Evolutionary conservation across 2,329 filamentous ascomycete species (phyloP).

Genomic region (Drechslerella dactyloides): DNA sequence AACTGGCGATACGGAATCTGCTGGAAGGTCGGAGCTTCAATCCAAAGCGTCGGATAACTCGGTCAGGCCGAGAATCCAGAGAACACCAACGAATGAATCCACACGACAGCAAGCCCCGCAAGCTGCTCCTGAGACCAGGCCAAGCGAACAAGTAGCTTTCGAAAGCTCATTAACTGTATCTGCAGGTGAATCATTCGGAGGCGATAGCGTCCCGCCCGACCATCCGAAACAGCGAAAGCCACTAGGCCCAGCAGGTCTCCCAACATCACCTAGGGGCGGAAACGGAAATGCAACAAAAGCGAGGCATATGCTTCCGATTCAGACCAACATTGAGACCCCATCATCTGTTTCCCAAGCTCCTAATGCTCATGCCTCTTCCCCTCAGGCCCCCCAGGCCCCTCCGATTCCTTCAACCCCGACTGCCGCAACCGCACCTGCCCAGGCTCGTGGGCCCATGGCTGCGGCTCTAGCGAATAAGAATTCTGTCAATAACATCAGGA

Average conservation of each 20-base stretch:
- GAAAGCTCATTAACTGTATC: neutral
- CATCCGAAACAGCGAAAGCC: conserved; percentile 19
- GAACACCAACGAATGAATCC: conserved; percentile 44
- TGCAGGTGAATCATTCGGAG: neutral
- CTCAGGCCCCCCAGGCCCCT: conserved; percentile 14
- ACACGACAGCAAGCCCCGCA: conserved; percentile 18
- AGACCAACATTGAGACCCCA: conserved; percentile 47
- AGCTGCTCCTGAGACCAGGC: conserved; percentile 18
- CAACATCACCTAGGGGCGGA: conserved; percentile 26
- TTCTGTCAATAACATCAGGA: conserved; percentile 29
- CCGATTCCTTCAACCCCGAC: conserved; percentile 13
- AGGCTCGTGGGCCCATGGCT: conserved; percentile 19
- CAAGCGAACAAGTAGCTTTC: neutral
- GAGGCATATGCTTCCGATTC: conserved; percentile 27
- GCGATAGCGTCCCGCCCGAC: conserved; percentile 5
- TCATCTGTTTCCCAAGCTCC: conserved; percentile 6
- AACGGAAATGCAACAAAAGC: conserved; percentile 25
- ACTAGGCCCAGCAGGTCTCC: conserved; percentile 19
- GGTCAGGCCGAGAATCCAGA: conserved; percentile 25
- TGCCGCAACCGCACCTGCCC: conserved; percentile 11
- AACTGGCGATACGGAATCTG: conserved; percentile 26
- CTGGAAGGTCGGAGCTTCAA: conserved; percentile 19
- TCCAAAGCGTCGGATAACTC: conserved; percentile 19
- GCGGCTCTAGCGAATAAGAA: conserved; percentile 22
- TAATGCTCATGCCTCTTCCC: conserved; percentile 13